Evolutionary conservation across 1,284 basidiomycete species (phyloP).

Genomic region (Ceratobasidium papillatum): DNA sequence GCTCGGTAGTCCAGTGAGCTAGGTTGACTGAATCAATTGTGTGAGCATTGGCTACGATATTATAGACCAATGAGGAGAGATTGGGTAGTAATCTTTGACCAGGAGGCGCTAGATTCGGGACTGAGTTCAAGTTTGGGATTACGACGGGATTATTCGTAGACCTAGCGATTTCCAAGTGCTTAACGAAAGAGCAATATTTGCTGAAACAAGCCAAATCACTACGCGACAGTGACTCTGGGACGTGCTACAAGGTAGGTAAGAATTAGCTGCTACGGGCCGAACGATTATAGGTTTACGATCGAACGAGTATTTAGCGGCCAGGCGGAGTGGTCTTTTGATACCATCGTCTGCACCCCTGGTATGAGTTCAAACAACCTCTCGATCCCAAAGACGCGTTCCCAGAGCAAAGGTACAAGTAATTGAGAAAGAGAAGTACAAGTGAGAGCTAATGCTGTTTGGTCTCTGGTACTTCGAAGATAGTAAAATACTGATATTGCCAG

Average conservation of each 20-base stretch:
- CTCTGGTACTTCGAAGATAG: background rate
- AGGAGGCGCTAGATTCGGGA: background rate
- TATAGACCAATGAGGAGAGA: background rate
- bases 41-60: background rate
- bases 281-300: no score
- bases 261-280: background rate
- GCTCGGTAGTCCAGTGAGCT: background rate
- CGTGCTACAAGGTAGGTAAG: background rate
- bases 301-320: background rate
- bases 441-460: background rate
- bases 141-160: background rate
- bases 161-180: background rate
- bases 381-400: background rate
- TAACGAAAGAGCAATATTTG: background rate
- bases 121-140: background rate
- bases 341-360: background rate
- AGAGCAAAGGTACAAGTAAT: background rate
- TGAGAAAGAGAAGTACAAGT: constrained; percentile 1
- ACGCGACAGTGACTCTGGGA: background rate
- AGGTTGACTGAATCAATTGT: no score
- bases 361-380: background rate
- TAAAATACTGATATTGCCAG: background rate
- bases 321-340: background rate
- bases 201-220: background rate
- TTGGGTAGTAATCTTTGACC: background rate